These are phyloP conservation scores for Saccharomycopsis lassenensis DNA, from an alignment of 805 yeast species.

Conservation along the genomic window DNA sequence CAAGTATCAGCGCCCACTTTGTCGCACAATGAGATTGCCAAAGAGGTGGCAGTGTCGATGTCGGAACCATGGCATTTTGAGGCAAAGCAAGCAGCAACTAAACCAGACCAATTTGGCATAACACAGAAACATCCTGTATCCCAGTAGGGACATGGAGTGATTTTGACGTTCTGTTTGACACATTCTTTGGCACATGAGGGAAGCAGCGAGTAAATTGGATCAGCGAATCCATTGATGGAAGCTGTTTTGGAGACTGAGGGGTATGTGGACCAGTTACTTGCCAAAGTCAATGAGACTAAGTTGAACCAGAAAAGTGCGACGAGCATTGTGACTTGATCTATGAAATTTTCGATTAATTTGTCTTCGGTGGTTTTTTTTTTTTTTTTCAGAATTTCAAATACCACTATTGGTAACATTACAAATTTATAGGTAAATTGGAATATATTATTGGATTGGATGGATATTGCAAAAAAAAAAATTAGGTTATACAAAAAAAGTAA, in stretches of 20 bases:
- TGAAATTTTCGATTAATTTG: no score
- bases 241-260: slow-evolving; percentile 39
- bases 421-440: no score
- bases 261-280: slow-evolving; percentile 31
- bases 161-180: slow-evolving; percentile 27
- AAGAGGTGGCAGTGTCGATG: slow-evolving; percentile 29
- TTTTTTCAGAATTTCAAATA: no score
- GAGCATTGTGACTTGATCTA: no score
- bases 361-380: no score
- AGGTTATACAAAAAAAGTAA: no score
- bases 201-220: slow-evolving; percentile 28
- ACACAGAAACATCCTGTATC: slow-evolving; percentile 41
- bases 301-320: no score
- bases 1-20: slow-evolving; percentile 33
- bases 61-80: slow-evolving; percentile 28
- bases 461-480: no score
- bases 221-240: slow-evolving; percentile 38
- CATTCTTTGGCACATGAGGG: slow-evolving; percentile 36
- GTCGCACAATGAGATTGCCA: slow-evolving; percentile 33
- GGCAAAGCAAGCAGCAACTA: slow-evolving; percentile 34
- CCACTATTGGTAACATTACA: no score
- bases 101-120: slow-evolving; percentile 36
- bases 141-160: slow-evolving; percentile 44
- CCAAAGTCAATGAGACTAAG: no score
- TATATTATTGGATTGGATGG: no score